Base-by-base conservation (phyloP, 1,139 yeast species). In the Hemisphaericaspora subhashii region DNA sequence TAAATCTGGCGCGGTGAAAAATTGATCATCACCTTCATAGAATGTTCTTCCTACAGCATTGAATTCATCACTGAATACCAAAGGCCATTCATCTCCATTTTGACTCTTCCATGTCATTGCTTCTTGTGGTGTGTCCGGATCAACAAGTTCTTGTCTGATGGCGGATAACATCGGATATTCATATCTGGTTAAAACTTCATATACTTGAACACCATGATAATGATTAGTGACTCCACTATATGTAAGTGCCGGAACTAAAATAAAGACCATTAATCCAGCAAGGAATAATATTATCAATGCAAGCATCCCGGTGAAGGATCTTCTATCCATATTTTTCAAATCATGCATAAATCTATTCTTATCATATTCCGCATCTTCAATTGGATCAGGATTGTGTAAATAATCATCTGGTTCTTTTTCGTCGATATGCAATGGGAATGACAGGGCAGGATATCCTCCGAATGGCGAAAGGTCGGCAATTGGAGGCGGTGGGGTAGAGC, bases 401-500 rank as follows among this genome's bases (percentile, higher is more conserved):
- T 86, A 88, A 58, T 89, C 97, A 64, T 89, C 97, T 3, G 87
- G 84, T 62, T 89, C 97, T 61, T 86, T 86, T 53, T 89, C 97
- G 43, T 88, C 95, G 46, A 89, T 79, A 51, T 79, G 82, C 39
- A 89, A 66, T 0, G 96, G 96, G 66, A 89, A 89, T 1, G 88
- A 79, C 4, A 86, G 72, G 4, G 95, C 92, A 2, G 97, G 96
- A 60, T 86, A 89, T 9, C 96, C 97, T 39, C 97, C 97, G 67
- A 89, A 89, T 2, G 97, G 97, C 37, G 89, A 81, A 50, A 81
- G 70, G 42, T 68, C 72, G 5, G 28, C 26, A 3, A n/a, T n/a
- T n/a, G n/a, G n/a, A n/a, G n/a, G 17, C 6, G 39, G 23, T 21
- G 23, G 21, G 12, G 26, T 30, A 11, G 26, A 30, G 18, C 21